Percentiles rank a stretch among this genome's conserved stretches.
These are phyloP conservation scores for Vachellia collinsii DNA, from an alignment of 306 rosid species.

Conservation along the genomic window DNA sequence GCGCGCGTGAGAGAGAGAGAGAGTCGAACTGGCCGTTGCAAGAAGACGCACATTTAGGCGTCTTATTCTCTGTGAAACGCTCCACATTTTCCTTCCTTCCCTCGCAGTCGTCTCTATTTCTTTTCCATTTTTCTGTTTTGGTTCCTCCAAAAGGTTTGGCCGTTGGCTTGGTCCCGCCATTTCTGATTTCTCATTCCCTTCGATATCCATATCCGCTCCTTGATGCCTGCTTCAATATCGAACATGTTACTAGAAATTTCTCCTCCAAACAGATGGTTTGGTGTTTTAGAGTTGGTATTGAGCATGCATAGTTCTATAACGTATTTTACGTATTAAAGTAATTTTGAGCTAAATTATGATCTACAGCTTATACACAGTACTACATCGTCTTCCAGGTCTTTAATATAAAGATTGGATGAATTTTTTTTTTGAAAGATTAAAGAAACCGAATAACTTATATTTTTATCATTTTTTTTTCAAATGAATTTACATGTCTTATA, in stretches of 20 bases:
- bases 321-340: not conserved
- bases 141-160: not conserved
- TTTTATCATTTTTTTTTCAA: no score
- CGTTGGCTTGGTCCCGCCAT: not conserved
- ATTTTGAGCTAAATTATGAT: not conserved
- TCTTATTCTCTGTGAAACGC: not conserved
- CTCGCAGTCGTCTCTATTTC: not conserved
- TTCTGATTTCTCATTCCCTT: not conserved
- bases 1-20: no score
- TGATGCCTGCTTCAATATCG: not conserved
- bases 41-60: conserved; percentile 43
- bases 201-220: not conserved
- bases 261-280: not conserved
- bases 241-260: not conserved
- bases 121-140: not conserved
- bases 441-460: no score
- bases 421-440: no score
- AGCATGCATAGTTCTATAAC: not conserved
- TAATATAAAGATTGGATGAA: no score
- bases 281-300: not conserved
- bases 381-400: no score
- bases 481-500: no score
- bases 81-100: not conserved
- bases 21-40: conserved; percentile 53
- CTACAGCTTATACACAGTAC: not conserved